A percentile compares a stretch with the other conserved stretches of the same genome.
phyloP scores from a whole-genome alignment of 257 asterid species.

The Gentiana straminea region DNA sequence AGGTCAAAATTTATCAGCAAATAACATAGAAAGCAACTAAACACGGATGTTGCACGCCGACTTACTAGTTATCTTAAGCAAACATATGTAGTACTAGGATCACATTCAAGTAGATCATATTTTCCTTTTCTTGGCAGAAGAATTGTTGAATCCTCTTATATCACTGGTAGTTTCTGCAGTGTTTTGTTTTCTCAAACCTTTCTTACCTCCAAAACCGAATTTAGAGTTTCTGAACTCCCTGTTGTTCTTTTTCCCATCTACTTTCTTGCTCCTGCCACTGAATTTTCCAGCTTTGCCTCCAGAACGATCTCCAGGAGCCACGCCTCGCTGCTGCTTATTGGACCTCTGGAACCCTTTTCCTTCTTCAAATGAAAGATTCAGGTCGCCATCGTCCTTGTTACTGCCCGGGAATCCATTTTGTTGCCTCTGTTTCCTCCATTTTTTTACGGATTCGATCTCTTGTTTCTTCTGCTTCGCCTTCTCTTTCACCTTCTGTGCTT shows the following conservation, averaged over 20 bases:
- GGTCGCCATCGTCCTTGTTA: conserved; percentile 40
- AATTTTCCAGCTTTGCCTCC: conserved; percentile 50
- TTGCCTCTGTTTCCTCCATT: conserved; percentile 93
- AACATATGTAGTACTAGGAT: too few relatives aligned
- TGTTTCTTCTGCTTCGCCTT: conserved; percentile 85
- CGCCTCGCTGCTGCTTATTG: conserved; percentile 61
- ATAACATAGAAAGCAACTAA: too few relatives aligned
- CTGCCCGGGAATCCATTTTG: conserved; percentile 47
- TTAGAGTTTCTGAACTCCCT: conserved; percentile 52
- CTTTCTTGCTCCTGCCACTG: conserved; percentile 40
- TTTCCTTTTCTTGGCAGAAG: too few relatives aligned
- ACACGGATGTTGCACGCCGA: too few relatives aligned
- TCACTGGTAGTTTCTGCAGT: conserved; percentile 66
- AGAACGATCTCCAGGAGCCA: conserved; percentile 74
- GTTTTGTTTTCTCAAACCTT: conserved; percentile 84
- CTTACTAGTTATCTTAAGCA: too few relatives aligned
- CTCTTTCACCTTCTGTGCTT: conserved; percentile 66
- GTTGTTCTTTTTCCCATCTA: conserved; percentile 34
- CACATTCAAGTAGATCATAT: too few relatives aligned
- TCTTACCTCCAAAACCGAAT: conserved; percentile 85
- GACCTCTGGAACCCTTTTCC: conserved; percentile 55
- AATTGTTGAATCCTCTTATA: conserved; percentile 14
- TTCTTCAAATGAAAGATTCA: conserved; percentile 55
- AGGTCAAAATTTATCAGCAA: too few relatives aligned
- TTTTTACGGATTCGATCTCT: conserved; percentile 77